Base-by-base conservation (phyloP, 1,139 yeast genomes). In the Hyphopichia buzzinii region DNA sequence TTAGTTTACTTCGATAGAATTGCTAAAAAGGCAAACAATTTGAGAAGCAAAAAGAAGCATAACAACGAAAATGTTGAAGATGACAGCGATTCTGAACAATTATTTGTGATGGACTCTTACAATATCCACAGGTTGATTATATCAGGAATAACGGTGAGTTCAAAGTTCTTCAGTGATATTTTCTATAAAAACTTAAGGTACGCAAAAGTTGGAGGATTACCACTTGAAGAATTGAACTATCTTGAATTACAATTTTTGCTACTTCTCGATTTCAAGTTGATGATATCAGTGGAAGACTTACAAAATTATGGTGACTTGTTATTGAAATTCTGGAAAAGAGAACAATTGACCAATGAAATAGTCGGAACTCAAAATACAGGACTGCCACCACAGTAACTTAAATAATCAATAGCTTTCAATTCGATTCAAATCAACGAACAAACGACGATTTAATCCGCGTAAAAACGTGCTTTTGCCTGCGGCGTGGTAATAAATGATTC, bases 121-220 rank as follows among this genome's bases (percentile, higher is more conserved):
- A 92, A 92, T 58, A 89, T 92, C 46, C 99, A 92, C 62, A 74
- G 99, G 43, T 73, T 92, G 42, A 87, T 92, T 37, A 92, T 92
- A 31, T 86, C 96, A n/a, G 98, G 97, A 8, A 85, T 94, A 38
- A 92, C 98, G 0, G 97, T 92, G 16, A 88, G 96, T 17, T 85
- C 96, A 30, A 92, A 92, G 64, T 94, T 92, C 60, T 90, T 90
- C 59, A 84, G 95, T 49, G 99, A 92, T 62, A 89, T 92, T 36
- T 94, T 92, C 57, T 92, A 94, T 72, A 92, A 94, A 55, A 92
- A 94, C 61, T 82, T 95, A 37, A 77, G 99, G 45, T 92, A 94
- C 58, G 97, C 98, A 17, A 88, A 92, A 60, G 97, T 92, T 29
- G 98, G 99, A 7, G 99, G 99, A 2, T 73, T 92, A 39, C 96